Percentiles rank a stretch among this genome's conserved stretches.
These are phyloP conservation scores for Eragrostis tef DNA, from an alignment of 202 grass and related monocot species.

Conservation along the genomic window DNA sequence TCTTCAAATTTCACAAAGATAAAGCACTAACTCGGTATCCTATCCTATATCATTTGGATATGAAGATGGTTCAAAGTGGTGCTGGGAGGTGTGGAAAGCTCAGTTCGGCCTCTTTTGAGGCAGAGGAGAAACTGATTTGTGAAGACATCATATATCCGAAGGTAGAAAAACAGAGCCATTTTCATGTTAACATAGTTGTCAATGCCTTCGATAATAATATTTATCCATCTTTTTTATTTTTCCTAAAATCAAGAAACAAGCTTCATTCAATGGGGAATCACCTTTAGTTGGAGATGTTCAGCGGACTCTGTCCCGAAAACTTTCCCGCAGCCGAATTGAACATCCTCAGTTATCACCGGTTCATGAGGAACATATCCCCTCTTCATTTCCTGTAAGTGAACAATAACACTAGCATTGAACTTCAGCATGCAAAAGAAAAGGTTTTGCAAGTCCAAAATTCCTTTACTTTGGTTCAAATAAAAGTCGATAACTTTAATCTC, in stretches of 20 bases:
- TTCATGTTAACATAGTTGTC: slow-evolving; percentile 25
- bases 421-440: too few relatives aligned
- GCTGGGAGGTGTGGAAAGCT: slow-evolving; percentile 66
- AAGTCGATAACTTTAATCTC: background rate
- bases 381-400: slow-evolving; percentile 64
- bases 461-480: background rate
- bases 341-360: slow-evolving; percentile 74
- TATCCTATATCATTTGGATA: slow-evolving; percentile 36
- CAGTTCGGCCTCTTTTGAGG: slow-evolving; percentile 42
- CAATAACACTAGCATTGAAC: too few relatives aligned
- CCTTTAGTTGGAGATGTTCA: slow-evolving; percentile 36
- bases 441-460: background rate
- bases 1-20: slow-evolving; percentile 12
- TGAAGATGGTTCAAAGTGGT: slow-evolving; percentile 88
- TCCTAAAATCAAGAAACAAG: slow-evolving; percentile 61
- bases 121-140: slow-evolving; percentile 72
- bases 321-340: slow-evolving; percentile 57
- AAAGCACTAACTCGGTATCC: slow-evolving; percentile 32
- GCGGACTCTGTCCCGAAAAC: slow-evolving; percentile 42
- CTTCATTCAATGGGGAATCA: slow-evolving; percentile 52
- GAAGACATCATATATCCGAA: slow-evolving; percentile 60
- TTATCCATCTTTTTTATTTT: slow-evolving; percentile 40
- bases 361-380: slow-evolving; percentile 44
- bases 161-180: slow-evolving; percentile 33
- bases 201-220: slow-evolving; percentile 8